Percentiles rank a stretch among this genome's conserved stretches.
These are phyloP conservation scores for Odontarrhena argentea DNA, from an alignment of 345 rosid genomes.

Conservation along the genomic window DNA sequence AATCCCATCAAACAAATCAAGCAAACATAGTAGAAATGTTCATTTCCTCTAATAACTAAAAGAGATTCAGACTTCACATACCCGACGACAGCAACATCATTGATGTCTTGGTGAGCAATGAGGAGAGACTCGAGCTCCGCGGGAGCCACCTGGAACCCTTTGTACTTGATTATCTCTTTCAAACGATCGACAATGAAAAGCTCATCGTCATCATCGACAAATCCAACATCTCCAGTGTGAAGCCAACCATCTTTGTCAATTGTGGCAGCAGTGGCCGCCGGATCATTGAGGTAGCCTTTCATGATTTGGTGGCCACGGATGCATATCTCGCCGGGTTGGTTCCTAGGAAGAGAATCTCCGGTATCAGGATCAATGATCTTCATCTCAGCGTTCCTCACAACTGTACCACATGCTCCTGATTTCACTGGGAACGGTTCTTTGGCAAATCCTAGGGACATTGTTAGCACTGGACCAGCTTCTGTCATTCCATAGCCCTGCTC, in stretches of 20 bases:
- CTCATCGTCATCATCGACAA: constrained; percentile 56
- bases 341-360: constrained; percentile 52
- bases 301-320: constrained; percentile 80
- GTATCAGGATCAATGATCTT: constrained; percentile 61
- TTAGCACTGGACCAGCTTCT: constrained; percentile 79
- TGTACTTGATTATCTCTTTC: constrained; percentile 71
- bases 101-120: constrained; percentile 48
- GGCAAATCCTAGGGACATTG: constrained; percentile 78
- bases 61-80: constrained; percentile 36
- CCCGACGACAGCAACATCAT: constrained; percentile 68
- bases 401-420: constrained; percentile 85
- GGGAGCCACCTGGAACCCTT: constrained; percentile 73
- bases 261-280: constrained; percentile 45
- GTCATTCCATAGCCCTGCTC: constrained; percentile 89
- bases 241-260: constrained; percentile 60
- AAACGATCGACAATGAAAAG: constrained; percentile 64
- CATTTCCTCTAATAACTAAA: too few relatives aligned
- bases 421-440: constrained; percentile 69
- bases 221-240: constrained; percentile 47
- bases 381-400: constrained; percentile 66
- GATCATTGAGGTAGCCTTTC: constrained; percentile 68
- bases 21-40: too few relatives aligned
- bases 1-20: too few relatives aligned
- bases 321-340: constrained; percentile 82
- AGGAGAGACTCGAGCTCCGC: constrained; percentile 76